Conservation (phyloP, 2,329 filamentous ascomycete species). For the Sclerotinia spermophila region DNA sequence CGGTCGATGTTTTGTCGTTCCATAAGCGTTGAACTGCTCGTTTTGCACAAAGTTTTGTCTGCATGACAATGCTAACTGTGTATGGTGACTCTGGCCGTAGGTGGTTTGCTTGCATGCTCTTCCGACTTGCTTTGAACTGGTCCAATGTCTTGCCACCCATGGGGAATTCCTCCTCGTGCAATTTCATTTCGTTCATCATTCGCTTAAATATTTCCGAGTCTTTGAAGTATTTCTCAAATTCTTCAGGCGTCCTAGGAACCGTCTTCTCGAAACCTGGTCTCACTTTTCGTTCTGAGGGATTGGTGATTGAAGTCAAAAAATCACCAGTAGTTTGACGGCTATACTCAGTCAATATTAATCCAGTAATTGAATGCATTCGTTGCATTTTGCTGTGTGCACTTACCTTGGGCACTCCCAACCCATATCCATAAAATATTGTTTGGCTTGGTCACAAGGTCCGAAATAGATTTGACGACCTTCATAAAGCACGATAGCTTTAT, state of each 20-base stretch:
- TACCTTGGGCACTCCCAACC: slow-evolving; percentile 63
- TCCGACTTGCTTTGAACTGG: slow-evolving; percentile 40
- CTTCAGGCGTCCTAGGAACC: slow-evolving; percentile 52
- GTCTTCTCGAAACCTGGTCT: slow-evolving; percentile 54
- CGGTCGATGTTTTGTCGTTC: slow-evolving; percentile 69
- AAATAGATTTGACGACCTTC: slow-evolving; percentile 72
- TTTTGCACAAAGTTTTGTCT: slow-evolving; percentile 74
- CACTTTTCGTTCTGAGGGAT: slow-evolving; percentile 55
- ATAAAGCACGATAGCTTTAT: slow-evolving; percentile 66
- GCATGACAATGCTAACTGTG: slow-evolving; percentile 73
- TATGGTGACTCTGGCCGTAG: slow-evolving; percentile 72
- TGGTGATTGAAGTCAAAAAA: slow-evolving; percentile 74
- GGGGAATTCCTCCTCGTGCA: slow-evolving; percentile 47
- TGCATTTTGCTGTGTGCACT: not conserved
- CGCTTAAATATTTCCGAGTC: slow-evolving; percentile 44
- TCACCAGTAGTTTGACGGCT: slow-evolving; percentile 53
- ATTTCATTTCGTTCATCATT: slow-evolving; percentile 46
- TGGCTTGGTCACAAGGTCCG: slow-evolving; percentile 60
- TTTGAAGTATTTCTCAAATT: slow-evolving; percentile 53
- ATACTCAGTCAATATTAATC: not conserved
- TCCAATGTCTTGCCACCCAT: slow-evolving; percentile 37
- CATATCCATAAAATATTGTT: slow-evolving; percentile 64
- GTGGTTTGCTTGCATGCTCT: slow-evolving; percentile 44
- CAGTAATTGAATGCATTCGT: not conserved
- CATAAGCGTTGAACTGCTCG: slow-evolving; percentile 75